Evolutionary conservation across 257 asterid species (phyloP).

Genomic region (Nicotiana tomentosiformis): DNA sequence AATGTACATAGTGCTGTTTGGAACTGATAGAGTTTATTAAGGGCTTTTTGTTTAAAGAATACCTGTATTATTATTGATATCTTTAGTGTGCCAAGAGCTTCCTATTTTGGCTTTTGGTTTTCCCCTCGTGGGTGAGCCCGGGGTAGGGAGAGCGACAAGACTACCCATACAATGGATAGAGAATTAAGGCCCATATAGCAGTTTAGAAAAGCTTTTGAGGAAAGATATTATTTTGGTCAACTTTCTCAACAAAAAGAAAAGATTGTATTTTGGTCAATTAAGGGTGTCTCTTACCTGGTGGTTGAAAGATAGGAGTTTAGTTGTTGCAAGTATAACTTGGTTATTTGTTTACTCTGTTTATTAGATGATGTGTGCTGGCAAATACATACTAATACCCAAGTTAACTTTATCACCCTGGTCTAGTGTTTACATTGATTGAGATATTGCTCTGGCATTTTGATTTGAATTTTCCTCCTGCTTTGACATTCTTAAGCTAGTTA

Average conservation of each 20-base stretch:
- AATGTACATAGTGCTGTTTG: neutral
- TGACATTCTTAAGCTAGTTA: constrained; percentile 1
- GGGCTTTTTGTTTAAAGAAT: neutral
- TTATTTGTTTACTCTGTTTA: neutral
- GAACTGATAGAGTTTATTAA: no score
- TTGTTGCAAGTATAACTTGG: neutral
- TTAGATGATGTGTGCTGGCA: neutral
- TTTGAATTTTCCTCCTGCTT: neutral
- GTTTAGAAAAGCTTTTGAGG: neutral
- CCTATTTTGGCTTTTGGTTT: neutral
- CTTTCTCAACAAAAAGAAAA: no score
- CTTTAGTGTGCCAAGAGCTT: neutral
- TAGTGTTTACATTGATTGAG: neutral
- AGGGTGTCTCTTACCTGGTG: neutral
- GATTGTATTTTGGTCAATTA: no score
- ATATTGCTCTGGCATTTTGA: neutral
- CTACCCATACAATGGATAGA: neutral
- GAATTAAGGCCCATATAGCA: neutral
- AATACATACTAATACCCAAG: neutral
- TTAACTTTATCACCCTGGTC: neutral
- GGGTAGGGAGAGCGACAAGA: neutral
- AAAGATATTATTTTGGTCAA: neutral
- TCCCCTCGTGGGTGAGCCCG: neutral
- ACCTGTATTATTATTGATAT: neutral
- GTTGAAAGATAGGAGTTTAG: neutral